These are phyloP conservation scores for Radiomyces spectabilis DNA, from an alignment of 192 early-diverging fungal genomes.

Conservation along the genomic window DNA sequence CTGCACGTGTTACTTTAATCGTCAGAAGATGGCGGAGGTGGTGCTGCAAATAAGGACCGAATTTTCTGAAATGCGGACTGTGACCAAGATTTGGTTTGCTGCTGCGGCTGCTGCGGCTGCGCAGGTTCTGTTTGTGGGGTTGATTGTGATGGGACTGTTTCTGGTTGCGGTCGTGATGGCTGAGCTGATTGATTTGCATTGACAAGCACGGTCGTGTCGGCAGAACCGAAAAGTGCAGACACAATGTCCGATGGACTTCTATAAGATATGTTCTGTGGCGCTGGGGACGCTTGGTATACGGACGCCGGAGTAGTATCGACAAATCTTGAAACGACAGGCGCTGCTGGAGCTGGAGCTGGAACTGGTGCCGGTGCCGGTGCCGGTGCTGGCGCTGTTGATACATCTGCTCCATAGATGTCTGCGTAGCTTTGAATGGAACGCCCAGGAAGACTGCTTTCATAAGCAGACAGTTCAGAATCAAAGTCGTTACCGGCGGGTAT, in stretches of 20 bases:
- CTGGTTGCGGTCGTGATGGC: slow-evolving; percentile 21
- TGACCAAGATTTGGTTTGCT: background rate
- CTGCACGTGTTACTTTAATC: too few relatives aligned
- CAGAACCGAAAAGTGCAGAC: too few relatives aligned
- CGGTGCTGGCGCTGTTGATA: too few relatives aligned
- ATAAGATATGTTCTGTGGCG: slow-evolving; percentile 12
- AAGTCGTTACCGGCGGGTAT: too few relatives aligned
- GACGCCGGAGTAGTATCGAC: slow-evolving; percentile 22
- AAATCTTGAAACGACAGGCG: slow-evolving; percentile 13
- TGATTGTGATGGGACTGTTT: slow-evolving; percentile 10
- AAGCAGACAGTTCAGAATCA: too few relatives aligned
- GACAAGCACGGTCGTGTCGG: background rate
- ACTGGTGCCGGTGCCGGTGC: background rate
- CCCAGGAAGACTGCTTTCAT: too few relatives aligned
- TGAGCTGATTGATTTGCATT: slow-evolving; percentile 20
- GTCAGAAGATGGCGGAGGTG: background rate
- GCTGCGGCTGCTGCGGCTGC: slow-evolving; percentile 3
- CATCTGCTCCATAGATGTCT: too few relatives aligned
- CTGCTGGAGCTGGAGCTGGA: background rate
- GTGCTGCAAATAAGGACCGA: background rate
- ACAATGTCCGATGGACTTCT: too few relatives aligned
- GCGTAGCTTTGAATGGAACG: background rate
- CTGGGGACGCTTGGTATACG: background rate
- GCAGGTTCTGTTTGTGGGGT: slow-evolving; percentile 6
- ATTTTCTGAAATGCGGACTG: background rate